Percentiles rank a stretch among this genome's conserved stretches.
phyloP scores from a whole-genome alignment of 164 flowering plant genomes.

The Platanus orientalis region DNA sequence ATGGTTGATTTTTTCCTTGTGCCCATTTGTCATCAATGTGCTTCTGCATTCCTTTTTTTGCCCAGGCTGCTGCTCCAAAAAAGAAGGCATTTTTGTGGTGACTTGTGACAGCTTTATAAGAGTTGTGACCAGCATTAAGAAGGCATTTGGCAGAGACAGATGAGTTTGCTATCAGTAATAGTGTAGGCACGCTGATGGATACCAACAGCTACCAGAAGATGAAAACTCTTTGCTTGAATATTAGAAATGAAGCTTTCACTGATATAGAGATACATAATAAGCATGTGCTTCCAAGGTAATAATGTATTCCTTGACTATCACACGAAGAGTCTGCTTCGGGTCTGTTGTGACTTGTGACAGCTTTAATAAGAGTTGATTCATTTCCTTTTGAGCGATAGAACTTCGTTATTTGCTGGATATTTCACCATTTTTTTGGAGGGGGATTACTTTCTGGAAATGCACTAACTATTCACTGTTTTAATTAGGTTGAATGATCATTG shows the following conservation, averaged over 20 bases:
- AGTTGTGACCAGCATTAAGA: no score
- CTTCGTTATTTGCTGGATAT: no score
- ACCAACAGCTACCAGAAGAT: constrained; percentile 86
- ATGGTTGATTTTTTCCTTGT: not conserved
- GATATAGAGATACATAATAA: constrained; percentile 86
- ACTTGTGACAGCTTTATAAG: no score
- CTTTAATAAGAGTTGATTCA: no score
- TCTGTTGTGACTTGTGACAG: no score
- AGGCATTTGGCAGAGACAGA: constrained; percentile 86
- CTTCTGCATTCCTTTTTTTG: constrained; percentile 5
- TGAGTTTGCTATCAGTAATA: constrained; percentile 58
- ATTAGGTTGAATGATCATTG: no score
- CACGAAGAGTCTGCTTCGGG: not conserved
- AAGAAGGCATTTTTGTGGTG: no score
- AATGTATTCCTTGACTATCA: not conserved
- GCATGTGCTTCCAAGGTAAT: constrained; percentile 84
- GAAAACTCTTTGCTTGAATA: constrained; percentile 66
- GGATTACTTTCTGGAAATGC: no score
- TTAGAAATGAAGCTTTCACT: constrained; percentile 72
- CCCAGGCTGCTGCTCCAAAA: constrained; percentile 80
- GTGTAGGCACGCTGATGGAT: constrained; percentile 54
- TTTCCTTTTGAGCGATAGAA: no score
- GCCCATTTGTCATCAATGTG: not conserved
- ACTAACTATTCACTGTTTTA: no score
- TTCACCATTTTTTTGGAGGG: no score